A percentile compares a stretch with the other conserved stretches of the same genome.
Evolutionary conservation across 2,329 filamentous ascomycete species (phyloP).

Genomic region (Aspergillus sp.): DNA sequence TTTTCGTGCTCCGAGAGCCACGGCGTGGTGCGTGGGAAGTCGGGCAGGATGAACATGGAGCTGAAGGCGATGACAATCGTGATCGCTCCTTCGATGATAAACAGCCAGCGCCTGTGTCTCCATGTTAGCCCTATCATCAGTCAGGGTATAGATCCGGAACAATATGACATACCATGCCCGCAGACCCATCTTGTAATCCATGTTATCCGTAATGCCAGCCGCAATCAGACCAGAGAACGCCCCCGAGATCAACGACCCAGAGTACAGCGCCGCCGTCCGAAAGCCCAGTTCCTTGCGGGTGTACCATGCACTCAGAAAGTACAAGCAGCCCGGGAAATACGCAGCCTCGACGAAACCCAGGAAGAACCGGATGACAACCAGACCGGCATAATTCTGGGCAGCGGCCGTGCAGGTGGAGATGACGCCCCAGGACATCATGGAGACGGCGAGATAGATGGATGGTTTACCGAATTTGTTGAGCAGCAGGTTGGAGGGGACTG

Average conservation of each 20-base stretch:
- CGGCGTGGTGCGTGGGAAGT: slow-evolving; percentile 42
- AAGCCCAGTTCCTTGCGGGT: slow-evolving; percentile 46
- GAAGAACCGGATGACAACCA: slow-evolving; percentile 32
- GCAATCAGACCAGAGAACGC: slow-evolving; percentile 49
- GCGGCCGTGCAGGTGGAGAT: slow-evolving; percentile 31
- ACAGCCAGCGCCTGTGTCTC: slow-evolving; percentile 28
- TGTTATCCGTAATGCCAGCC: slow-evolving; percentile 41
- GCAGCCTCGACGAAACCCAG: slow-evolving; percentile 41
- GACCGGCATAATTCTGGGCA: slow-evolving; percentile 26
- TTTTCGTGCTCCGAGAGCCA: slow-evolving; percentile 38
- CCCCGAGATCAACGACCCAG: slow-evolving; percentile 41
- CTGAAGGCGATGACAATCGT: slow-evolving; percentile 28
- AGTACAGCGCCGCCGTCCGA: slow-evolving; percentile 46
- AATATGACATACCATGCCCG: slow-evolving; percentile 22
- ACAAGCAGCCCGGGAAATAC: slow-evolving; percentile 40
- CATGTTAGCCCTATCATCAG: no score
- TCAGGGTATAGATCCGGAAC: no score
- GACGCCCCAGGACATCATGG: slow-evolving; percentile 32
- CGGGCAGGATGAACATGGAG: slow-evolving; percentile 30
- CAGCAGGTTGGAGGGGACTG: slow-evolving; percentile 34
- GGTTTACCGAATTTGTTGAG: slow-evolving; percentile 25
- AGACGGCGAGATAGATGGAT: slow-evolving; percentile 29
- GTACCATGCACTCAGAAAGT: slow-evolving; percentile 47
- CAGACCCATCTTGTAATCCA: slow-evolving; percentile 27
- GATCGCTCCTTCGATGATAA: slow-evolving; percentile 33